A percentile compares a stretch with the other conserved stretches of the same genome.
Conservation (phyloP, 257 asterid species). For the Nicotiana otophora region DNA sequence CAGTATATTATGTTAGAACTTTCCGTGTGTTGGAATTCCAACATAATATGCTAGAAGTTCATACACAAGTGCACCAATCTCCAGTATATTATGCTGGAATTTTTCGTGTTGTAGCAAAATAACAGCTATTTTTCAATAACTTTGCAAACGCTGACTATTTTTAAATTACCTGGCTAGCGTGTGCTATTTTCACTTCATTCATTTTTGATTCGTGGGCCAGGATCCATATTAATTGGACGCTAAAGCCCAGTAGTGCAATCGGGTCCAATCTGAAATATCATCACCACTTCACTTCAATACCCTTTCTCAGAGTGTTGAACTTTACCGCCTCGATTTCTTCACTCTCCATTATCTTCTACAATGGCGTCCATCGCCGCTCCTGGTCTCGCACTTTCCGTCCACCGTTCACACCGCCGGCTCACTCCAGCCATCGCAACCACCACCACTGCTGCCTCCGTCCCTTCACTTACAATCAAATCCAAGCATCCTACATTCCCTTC, state of each 20-base stretch:
- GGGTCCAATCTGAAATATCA: neutral
- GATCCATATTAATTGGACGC: neutral
- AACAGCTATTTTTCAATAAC: no score
- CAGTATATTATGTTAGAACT: no score
- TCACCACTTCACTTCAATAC: neutral
- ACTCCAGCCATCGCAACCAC: slow-evolving; percentile 17
- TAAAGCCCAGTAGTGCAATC: neutral
- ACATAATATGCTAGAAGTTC: no score
- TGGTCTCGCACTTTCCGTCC: slow-evolving; percentile 35
- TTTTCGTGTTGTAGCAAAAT: no score
- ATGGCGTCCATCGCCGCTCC: slow-evolving; percentile 61
- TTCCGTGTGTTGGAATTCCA: no score
- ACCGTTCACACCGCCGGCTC: slow-evolving; percentile 32
- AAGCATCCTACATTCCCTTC: slow-evolving; percentile 28
- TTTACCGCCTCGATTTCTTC: neutral
- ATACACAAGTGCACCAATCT: no score
- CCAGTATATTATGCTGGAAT: no score
- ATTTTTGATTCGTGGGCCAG: neutral
- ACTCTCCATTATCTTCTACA: slow-evolving; percentile 19
- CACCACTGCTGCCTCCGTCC: slow-evolving; percentile 11
- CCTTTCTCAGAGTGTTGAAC: neutral
- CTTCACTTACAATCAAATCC: slow-evolving; percentile 29
- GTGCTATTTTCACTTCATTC: neutral
- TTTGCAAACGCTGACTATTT: no score
- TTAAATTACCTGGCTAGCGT: no score